These are phyloP conservation scores for Micractinium sp. DNA, from an alignment of 139 green algal genomes.

Conservation along the genomic window DNA sequence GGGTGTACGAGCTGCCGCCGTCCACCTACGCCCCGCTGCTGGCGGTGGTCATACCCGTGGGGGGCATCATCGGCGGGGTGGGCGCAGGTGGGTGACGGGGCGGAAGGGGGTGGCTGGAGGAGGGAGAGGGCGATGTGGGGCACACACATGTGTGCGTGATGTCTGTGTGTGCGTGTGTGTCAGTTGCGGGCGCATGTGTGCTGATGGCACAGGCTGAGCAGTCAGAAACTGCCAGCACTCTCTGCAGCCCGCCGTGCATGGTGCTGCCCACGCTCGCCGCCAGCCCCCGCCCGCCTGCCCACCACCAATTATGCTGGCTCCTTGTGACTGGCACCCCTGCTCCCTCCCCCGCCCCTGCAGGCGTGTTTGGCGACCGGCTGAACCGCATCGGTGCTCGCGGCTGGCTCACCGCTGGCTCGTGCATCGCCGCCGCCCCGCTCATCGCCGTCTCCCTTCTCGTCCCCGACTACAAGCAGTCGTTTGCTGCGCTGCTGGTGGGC, in stretches of 20 bases:
- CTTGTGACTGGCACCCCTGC: not conserved
- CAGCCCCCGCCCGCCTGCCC: too few relatives aligned
- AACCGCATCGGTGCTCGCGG: constrained; percentile 54
- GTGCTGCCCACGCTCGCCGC: too few relatives aligned
- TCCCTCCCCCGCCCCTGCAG: constrained; percentile 15
- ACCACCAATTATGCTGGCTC: too few relatives aligned
- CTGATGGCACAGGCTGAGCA: too few relatives aligned
- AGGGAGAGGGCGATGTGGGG: too few relatives aligned
- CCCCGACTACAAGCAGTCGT: constrained; percentile 67
- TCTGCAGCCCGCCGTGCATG: too few relatives aligned
- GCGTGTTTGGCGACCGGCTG: constrained; percentile 81
- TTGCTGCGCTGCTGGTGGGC: constrained; percentile 71
- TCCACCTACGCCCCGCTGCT: constrained; percentile 85
- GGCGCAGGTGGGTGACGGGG: constrained; percentile 35
- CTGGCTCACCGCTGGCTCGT: constrained; percentile 74
- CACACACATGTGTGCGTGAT: not conserved
- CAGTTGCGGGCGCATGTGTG: too few relatives aligned
- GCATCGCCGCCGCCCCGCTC: constrained; percentile 70
- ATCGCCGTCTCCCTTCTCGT: constrained; percentile 75
- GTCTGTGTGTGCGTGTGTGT: not conserved
- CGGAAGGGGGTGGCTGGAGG: not conserved
- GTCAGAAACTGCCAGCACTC: too few relatives aligned
- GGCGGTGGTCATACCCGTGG: constrained; percentile 83
- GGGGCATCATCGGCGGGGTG: constrained; percentile 86
- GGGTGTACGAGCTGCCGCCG: constrained; percentile 73